phyloP scores from a whole-genome alignment of 768 basidiomycete species.

The Boletus pseudo-olivaceus region DNA sequence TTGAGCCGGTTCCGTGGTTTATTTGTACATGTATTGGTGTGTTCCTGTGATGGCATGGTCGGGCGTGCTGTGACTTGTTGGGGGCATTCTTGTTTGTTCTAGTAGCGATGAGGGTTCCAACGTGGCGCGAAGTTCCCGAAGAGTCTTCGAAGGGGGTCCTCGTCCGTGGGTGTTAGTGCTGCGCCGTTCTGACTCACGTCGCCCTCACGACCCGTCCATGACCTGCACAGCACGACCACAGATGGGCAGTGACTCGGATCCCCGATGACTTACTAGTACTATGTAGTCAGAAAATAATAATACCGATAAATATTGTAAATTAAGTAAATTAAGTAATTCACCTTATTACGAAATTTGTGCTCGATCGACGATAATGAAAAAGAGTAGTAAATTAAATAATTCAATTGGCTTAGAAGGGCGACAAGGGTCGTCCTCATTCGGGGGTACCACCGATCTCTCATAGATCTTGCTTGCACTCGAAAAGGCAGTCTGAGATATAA shows the following conservation, averaged over 20 bases:
- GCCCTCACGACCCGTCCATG: too few relatives aligned
- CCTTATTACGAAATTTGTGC: slow-evolving; percentile 20
- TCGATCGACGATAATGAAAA: slow-evolving; percentile 36
- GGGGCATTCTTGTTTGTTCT: slow-evolving; percentile 5
- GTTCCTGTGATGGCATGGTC: slow-evolving; percentile 28
- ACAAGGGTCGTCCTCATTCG: slow-evolving; percentile 20
- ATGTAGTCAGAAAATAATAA: too few relatives aligned
- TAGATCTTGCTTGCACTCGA: slow-evolving; percentile 18
- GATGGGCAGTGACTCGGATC: slow-evolving; percentile 9
- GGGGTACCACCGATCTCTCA: slow-evolving; percentile 15
- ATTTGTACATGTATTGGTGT: slow-evolving; percentile 11
- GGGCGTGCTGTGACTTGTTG: neutral
- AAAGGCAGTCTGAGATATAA: slow-evolving; percentile 31
- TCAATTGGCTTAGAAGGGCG: slow-evolving; percentile 19
- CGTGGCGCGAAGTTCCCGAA: slow-evolving; percentile 17
- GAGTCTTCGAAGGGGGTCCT: neutral
- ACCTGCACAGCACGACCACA: neutral
- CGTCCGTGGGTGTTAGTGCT: slow-evolving; percentile 18
- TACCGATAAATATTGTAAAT: too few relatives aligned
- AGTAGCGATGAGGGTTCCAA: slow-evolving; percentile 9
- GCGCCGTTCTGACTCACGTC: slow-evolving; percentile 22
- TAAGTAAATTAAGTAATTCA: slow-evolving; percentile 10
- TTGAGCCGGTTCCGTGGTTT: slow-evolving; percentile 28
- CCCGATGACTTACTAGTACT: neutral
- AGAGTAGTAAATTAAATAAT: slow-evolving; percentile 32